phyloP scores from a whole-genome alignment of 2,329 filamentous ascomycete species.

The Camillea tinctor region DNA sequence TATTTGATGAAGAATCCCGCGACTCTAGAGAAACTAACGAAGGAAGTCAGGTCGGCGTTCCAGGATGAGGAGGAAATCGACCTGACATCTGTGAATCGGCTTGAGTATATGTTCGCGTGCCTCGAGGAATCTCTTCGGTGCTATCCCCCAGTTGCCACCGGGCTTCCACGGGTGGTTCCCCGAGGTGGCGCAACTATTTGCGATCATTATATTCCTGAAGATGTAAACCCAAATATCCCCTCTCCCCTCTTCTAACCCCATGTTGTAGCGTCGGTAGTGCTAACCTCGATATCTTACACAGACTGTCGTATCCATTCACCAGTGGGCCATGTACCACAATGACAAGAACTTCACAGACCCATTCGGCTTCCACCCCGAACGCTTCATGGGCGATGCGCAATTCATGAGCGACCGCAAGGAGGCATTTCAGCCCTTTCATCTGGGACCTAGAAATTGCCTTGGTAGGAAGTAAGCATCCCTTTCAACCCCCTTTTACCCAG shows the following conservation, averaged over 20 bases:
- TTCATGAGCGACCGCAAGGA: constrained; percentile 30
- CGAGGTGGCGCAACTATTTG: constrained; percentile 23
- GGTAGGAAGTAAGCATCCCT: constrained; percentile 41
- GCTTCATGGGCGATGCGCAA: constrained; percentile 35
- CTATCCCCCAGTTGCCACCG: constrained; percentile 36
- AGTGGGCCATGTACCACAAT: constrained; percentile 38
- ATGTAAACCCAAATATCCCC: constrained; percentile 23
- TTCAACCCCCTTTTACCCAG: not conserved
- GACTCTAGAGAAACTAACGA: constrained; percentile 31
- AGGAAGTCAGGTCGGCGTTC: constrained; percentile 41
- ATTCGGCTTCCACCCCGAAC: constrained; percentile 38
- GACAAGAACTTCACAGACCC: constrained; percentile 39
- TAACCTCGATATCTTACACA: constrained; percentile 16
- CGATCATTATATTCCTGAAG: constrained; percentile 25
- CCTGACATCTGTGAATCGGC: constrained; percentile 31
- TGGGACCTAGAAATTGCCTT: constrained; percentile 40
- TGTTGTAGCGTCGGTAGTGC: not conserved
- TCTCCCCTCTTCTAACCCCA: not conserved
- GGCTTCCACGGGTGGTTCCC: constrained; percentile 23
- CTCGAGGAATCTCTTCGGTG: constrained; percentile 44
- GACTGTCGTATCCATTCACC: constrained; percentile 37
- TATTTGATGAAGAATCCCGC: constrained; percentile 32
- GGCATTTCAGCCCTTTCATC: constrained; percentile 35
- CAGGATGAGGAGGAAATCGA: constrained; percentile 37
- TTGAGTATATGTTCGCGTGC: constrained; percentile 41